Conservation (phyloP, 1,284 basidiomycete species). For the Phaffia rhodozyma region DNA sequence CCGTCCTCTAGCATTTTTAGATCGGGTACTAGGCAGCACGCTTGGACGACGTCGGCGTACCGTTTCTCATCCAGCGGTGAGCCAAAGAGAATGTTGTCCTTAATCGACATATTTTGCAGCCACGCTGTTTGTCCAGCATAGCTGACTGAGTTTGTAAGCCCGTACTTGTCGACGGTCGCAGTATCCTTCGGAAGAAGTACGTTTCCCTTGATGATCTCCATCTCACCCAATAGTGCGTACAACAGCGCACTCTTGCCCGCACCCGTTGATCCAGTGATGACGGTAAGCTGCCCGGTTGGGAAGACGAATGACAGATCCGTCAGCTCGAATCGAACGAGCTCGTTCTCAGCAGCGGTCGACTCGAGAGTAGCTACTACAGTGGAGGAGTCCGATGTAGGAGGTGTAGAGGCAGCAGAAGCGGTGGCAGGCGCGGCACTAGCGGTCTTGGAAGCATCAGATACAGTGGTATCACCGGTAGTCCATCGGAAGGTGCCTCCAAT, state of each 20-base stretch:
- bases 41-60: conserved; percentile 49
- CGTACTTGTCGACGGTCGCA: conserved; percentile 34
- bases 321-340: conserved; percentile 45
- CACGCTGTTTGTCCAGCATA: conserved; percentile 78
- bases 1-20: conserved; percentile 26
- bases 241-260: conserved; percentile 58
- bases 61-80: conserved; percentile 51
- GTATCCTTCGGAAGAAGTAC: conserved; percentile 55
- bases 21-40: conserved; percentile 42
- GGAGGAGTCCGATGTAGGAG: conserved; percentile 15
- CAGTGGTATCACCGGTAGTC: conserved; percentile 39
- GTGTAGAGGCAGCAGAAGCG: conserved; percentile 13
- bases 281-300: conserved; percentile 52
- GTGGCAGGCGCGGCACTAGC: conserved; percentile 22
- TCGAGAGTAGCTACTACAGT: conserved; percentile 17
- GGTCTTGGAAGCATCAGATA: conserved; percentile 24
- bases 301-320: conserved; percentile 53
- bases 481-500: conserved; percentile 55
- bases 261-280: conserved; percentile 64
- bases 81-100: conserved; percentile 60
- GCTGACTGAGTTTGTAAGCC: conserved; percentile 50
- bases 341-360: neutral
- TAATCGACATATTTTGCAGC: conserved; percentile 42
- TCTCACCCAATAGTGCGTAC: conserved; percentile 40
- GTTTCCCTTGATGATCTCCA: conserved; percentile 50